Evolutionary conservation across 345 rosid genomes (phyloP).

Genomic region (Hevea brasiliensis): DNA sequence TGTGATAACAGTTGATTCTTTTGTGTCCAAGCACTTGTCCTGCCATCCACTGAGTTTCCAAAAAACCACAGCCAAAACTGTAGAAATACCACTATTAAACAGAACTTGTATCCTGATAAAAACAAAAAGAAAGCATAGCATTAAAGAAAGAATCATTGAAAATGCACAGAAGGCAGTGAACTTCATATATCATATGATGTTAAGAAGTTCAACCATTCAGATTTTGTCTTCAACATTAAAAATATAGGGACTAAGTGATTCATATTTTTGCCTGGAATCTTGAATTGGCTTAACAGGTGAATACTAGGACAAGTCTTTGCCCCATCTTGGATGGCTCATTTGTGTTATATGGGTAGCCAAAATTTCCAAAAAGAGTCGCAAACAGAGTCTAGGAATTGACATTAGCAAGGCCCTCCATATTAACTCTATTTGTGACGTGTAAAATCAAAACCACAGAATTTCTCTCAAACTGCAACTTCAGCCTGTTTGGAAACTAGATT

Average conservation of each 20-base stretch:
- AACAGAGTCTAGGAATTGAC: no score
- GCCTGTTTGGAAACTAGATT: no score
- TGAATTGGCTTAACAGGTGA: not conserved
- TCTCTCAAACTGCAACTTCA: no score
- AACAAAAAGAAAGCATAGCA: conserved; percentile 21
- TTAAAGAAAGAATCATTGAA: conserved; percentile 7
- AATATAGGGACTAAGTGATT: not conserved
- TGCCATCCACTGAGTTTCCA: conserved; percentile 61
- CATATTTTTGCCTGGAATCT: not conserved
- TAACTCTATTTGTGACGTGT: no score
- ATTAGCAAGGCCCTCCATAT: no score
- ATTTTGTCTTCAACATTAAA: not conserved
- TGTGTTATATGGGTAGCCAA: no score
- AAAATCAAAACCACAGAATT: no score
- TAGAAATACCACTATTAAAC: conserved; percentile 71
- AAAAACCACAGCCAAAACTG: conserved; percentile 49
- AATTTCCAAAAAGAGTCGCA: no score
- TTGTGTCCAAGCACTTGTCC: conserved; percentile 74
- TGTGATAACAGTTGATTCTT: conserved; percentile 50
- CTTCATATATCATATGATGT: no score
- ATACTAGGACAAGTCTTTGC: not conserved
- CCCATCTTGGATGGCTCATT: no score
- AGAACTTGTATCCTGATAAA: conserved; percentile 82
- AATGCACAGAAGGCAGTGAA: no score
- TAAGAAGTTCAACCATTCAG: not conserved